Conservation (phyloP, 495 filamentous ascomycete species). For the Neurospora tetrasperma region DNA sequence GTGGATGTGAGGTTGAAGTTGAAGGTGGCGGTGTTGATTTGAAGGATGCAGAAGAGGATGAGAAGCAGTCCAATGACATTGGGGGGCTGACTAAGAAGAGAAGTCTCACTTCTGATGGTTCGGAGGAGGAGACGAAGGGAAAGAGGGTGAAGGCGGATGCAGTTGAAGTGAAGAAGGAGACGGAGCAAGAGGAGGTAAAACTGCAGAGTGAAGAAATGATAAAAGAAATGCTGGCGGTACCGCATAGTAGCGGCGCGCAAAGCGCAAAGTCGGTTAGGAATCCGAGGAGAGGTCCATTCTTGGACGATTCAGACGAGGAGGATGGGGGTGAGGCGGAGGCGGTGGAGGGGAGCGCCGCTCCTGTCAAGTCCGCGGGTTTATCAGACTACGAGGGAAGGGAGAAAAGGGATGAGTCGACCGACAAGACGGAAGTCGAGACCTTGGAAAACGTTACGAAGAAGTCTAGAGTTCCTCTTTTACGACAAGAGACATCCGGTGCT, state of each 20-base stretch:
- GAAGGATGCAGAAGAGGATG: constrained; percentile 30
- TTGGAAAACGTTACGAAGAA: not conserved
- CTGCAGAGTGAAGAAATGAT: constrained; percentile 3
- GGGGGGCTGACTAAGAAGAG: constrained; percentile 34
- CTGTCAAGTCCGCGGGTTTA: not conserved
- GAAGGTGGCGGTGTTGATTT: constrained; percentile 4
- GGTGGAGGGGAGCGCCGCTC: not conserved
- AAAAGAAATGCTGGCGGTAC: not conserved
- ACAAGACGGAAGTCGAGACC: not conserved
- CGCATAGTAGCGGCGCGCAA: not conserved
- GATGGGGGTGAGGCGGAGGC: constrained; percentile 8
- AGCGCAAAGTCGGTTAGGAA: constrained; percentile 9
- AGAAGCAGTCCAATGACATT: constrained; percentile 42
- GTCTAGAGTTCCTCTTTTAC: constrained; percentile 9
- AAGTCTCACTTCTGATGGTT: constrained; percentile 19
- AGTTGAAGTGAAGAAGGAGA: not conserved
- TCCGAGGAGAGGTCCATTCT: constrained; percentile 16
- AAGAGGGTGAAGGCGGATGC: not conserved
- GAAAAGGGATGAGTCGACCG: not conserved
- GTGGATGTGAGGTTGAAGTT: too few relatives aligned
- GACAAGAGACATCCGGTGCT: constrained; percentile 14
- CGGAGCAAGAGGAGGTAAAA: not conserved
- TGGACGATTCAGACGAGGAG: constrained; percentile 17
- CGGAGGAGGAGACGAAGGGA: not conserved
- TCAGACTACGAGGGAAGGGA: not conserved